Evolutionary conservation across 2,329 filamentous ascomycete genomes (phyloP).

Genomic region (Alternaria sp.): DNA sequence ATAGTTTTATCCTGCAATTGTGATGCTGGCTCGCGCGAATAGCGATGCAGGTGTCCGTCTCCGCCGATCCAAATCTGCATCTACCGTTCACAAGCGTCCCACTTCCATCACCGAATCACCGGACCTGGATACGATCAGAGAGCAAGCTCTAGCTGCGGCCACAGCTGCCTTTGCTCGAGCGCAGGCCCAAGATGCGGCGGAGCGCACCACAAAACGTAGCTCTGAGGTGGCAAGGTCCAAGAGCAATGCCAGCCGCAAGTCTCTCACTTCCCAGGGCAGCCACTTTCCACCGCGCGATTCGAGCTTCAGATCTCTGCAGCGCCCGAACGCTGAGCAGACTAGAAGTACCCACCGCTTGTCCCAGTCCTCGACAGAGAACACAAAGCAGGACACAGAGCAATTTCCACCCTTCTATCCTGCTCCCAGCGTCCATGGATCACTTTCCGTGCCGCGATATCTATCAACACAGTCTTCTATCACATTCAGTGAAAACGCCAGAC

Average conservation of each 20-base stretch:
- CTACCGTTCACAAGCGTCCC: conserved; percentile 39
- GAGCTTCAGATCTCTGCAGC: conserved; percentile 37
- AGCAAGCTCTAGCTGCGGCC: conserved; percentile 52
- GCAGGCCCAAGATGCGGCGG: conserved; percentile 32
- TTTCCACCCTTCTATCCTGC: conserved; percentile 32
- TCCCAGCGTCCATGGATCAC: conserved; percentile 16
- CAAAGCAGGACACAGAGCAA: conserved; percentile 25
- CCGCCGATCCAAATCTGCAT: conserved; percentile 50
- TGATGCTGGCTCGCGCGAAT: conserved; percentile 48
- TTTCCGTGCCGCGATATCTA: conserved; percentile 21
- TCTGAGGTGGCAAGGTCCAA: conserved; percentile 39
- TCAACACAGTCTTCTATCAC: conserved; percentile 34
- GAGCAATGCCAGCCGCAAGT: conserved; percentile 48
- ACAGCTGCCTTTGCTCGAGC: conserved; percentile 48
- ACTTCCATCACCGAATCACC: conserved; percentile 27
- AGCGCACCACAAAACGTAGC: conserved; percentile 24
- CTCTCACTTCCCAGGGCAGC: conserved; percentile 45
- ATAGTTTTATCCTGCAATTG: conserved; percentile 26
- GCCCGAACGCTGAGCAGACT: conserved; percentile 21
- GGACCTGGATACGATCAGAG: conserved; percentile 41
- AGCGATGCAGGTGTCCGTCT: conserved; percentile 50
- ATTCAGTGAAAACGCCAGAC: conserved; percentile 36
- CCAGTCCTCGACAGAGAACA: conserved; percentile 17
- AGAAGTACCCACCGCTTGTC: conserved; percentile 21
- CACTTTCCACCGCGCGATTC: conserved; percentile 49